Evolutionary conservation across 768 basidiomycete genomes (phyloP).

Genomic region (Rhodotorula babjevae): DNA sequence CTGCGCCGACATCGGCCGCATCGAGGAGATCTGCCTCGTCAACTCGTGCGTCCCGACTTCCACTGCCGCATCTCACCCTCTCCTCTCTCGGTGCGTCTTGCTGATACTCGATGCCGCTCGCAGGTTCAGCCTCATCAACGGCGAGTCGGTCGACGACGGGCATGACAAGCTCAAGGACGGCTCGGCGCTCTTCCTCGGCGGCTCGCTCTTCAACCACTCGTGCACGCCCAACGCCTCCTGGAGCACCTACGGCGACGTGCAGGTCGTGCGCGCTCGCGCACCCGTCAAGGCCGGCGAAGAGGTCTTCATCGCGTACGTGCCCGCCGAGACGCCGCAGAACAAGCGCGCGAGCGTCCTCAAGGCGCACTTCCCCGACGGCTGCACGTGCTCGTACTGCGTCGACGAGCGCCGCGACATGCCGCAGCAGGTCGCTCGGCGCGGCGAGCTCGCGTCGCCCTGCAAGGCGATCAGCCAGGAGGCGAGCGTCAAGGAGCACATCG

Average conservation of each 20-base stretch:
- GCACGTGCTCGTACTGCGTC: not conserved
- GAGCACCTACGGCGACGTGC: conserved; percentile 44
- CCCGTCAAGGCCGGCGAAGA: conserved; percentile 44
- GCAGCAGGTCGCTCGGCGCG: too few relatives aligned
- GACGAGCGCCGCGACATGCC: too few relatives aligned
- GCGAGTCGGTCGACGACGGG: too few relatives aligned
- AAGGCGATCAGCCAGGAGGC: too few relatives aligned
- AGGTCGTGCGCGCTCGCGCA: conserved; percentile 44
- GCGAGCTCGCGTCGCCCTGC: too few relatives aligned
- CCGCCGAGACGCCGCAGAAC: too few relatives aligned
- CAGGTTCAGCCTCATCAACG: not conserved
- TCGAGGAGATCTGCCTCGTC: conserved; percentile 43
- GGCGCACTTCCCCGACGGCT: not conserved
- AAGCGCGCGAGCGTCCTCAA: too few relatives aligned
- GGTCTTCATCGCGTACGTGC: conserved; percentile 37
- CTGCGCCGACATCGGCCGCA: conserved; percentile 42
- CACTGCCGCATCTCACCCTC: too few relatives aligned
- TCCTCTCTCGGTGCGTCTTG: too few relatives aligned
- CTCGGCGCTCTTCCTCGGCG: conserved; percentile 41
- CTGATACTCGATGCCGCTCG: too few relatives aligned
- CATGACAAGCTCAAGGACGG: not conserved
- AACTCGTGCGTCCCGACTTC: conserved; percentile 39
- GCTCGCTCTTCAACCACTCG: conserved; percentile 49
- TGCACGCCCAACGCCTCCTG: conserved; percentile 44
- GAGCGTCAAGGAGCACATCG: too few relatives aligned